Evolutionary conservation across 495 filamentous ascomycete species (phyloP).

Genomic region (Pseudoneurospora amorphoporcata): DNA sequence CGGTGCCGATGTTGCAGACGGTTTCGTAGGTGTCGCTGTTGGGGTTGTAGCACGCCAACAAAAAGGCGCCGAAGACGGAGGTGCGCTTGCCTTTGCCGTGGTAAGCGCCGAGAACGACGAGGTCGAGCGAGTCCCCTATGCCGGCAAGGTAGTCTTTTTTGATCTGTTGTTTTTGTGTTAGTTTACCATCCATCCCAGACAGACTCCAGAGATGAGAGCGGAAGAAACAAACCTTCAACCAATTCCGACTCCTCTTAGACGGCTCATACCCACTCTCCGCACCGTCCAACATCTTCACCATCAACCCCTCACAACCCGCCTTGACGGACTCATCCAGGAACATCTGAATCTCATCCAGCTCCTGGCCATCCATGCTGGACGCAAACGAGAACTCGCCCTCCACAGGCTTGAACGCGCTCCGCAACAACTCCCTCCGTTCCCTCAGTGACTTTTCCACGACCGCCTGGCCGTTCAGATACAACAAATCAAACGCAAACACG

Average conservation of each 20-base stretch:
- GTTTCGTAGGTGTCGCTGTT: slow-evolving; percentile 74
- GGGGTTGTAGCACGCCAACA: slow-evolving; percentile 86
- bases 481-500: slow-evolving; percentile 91
- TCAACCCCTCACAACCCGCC: slow-evolving; percentile 89
- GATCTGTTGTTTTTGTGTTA: slow-evolving; percentile 43
- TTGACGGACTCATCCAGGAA: slow-evolving; percentile 91
- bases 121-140: slow-evolving; percentile 89
- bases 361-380: slow-evolving; percentile 74
- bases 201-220: neutral
- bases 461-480: slow-evolving; percentile 89
- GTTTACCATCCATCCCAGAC: neutral
- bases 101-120: slow-evolving; percentile 93
- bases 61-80: slow-evolving; percentile 87
- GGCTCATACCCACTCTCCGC: slow-evolving; percentile 87
- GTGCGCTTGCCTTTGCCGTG: slow-evolving; percentile 91
- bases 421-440: slow-evolving; percentile 69
- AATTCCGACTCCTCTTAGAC: slow-evolving; percentile 88
- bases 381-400: slow-evolving; percentile 93
- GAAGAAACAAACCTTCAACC: slow-evolving; percentile 67
- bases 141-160: slow-evolving; percentile 96
- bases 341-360: slow-evolving; percentile 82
- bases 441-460: slow-evolving; percentile 74
- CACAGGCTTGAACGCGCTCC: slow-evolving; percentile 58
- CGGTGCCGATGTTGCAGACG: slow-evolving; percentile 96
- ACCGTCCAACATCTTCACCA: slow-evolving; percentile 99